Evolutionary conservation across 1,284 basidiomycete genomes (phyloP).

Genomic region (Meira nashicola): DNA sequence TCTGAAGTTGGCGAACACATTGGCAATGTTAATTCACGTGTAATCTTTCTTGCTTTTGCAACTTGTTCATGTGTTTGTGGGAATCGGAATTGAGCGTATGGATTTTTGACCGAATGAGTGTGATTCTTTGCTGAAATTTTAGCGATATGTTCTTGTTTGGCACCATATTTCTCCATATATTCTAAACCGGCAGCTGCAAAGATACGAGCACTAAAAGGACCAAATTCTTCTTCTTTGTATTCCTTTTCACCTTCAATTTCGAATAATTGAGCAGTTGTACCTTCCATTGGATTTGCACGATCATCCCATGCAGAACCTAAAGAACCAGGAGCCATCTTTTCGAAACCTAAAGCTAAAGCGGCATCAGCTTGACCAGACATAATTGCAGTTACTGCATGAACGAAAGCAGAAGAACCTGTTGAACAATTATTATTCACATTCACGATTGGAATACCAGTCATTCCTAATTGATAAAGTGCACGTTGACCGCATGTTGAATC

Average conservation of each 20-base stretch:
- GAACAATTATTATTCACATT: conserved; percentile 69
- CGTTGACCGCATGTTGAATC: conserved; percentile 68
- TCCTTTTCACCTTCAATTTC: conserved; percentile 61
- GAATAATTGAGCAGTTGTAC: conserved; percentile 56
- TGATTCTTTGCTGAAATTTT: conserved; percentile 76
- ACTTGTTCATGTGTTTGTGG: conserved; percentile 30
- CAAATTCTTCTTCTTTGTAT: conserved; percentile 61
- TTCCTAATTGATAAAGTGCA: conserved; percentile 76
- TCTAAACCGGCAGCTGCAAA: conserved; percentile 75
- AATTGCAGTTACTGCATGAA: conserved; percentile 38
- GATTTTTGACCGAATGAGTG: conserved; percentile 73
- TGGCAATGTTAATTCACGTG: conserved; percentile 70
- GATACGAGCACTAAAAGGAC: conserved; percentile 68
- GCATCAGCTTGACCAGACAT: conserved; percentile 70
- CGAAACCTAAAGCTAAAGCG: conserved; percentile 76
- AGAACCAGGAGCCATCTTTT: conserved; percentile 65
- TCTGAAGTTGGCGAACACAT: conserved; percentile 77
- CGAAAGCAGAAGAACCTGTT: conserved; percentile 46
- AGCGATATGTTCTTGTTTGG: conserved; percentile 65
- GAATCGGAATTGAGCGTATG: conserved; percentile 72
- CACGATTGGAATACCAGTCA: conserved; percentile 77
- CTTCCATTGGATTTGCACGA: conserved; percentile 61
- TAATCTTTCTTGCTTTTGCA: conserved; percentile 57
- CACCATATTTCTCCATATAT: conserved; percentile 72
- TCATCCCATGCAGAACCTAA: conserved; percentile 69